phyloP scores from a whole-genome alignment of 768 basidiomycete species.

The Mycena filopes region DNA sequence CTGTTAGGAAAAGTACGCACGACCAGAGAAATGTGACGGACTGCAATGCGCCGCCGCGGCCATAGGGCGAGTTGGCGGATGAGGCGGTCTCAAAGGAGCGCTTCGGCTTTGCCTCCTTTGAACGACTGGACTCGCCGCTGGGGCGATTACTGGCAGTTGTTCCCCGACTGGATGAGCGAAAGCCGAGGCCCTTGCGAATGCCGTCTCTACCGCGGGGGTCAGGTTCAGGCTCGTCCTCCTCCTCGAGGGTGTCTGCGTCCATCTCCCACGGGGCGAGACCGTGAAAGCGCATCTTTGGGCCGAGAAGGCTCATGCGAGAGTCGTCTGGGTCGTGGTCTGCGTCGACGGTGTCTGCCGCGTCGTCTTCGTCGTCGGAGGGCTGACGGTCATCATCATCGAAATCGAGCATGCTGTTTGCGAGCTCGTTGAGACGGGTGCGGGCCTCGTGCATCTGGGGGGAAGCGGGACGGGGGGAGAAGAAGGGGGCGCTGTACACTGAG shows the following conservation, averaged over 20 bases:
- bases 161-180: conserved; percentile 57
- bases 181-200: conserved; percentile 57
- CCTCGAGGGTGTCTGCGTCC: conserved; percentile 58
- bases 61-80: conserved; percentile 54
- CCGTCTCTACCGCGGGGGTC: conserved; percentile 52
- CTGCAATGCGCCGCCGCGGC: conserved; percentile 67
- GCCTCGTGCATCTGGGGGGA: conserved; percentile 36
- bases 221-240: conserved; percentile 59
- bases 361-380: conserved; percentile 51
- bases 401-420: conserved; percentile 64
- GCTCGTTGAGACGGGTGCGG: conserved; percentile 57
- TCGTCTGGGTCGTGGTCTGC: conserved; percentile 55
- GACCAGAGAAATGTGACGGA: conserved; percentile 47
- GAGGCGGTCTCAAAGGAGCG: conserved; percentile 69
- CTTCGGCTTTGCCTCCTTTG: conserved; percentile 57
- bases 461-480: conserved; percentile 62
- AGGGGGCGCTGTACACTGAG: conserved; percentile 72
- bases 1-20: too few species aligned
- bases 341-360: conserved; percentile 47
- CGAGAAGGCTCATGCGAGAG: conserved; percentile 74
- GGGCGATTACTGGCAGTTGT: conserved; percentile 57
- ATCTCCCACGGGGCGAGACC: conserved; percentile 86
- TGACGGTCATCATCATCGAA: conserved; percentile 64
- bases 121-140: conserved; percentile 73
- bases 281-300: conserved; percentile 87